phyloP scores from a whole-genome alignment of 2,329 filamentous ascomycete species.

The Beauveria sp. region DNA sequence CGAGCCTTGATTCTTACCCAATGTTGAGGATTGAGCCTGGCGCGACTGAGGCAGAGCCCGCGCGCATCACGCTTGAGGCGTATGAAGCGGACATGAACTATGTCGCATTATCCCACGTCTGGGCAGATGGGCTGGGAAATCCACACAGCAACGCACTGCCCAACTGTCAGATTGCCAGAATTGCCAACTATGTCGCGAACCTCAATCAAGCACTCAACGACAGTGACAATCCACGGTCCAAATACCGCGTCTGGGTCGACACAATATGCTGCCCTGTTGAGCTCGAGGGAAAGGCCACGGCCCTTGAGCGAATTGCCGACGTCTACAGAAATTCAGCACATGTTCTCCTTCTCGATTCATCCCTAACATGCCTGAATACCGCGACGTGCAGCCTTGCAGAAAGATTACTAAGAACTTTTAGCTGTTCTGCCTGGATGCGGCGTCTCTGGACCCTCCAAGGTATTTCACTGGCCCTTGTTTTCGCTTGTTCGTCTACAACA shows the following conservation, averaged over 20 bases:
- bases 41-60: neutral
- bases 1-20: conserved; percentile 17
- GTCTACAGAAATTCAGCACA: conserved; percentile 25
- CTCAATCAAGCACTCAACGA: conserved; percentile 11
- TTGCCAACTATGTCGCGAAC: conserved; percentile 18
- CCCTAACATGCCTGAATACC: conserved; percentile 18
- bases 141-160: conserved; percentile 22
- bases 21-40: conserved; percentile 13
- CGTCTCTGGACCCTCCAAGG: conserved; percentile 33
- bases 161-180: conserved; percentile 22
- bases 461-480: neutral
- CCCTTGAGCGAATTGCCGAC: conserved; percentile 25
- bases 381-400: conserved; percentile 17
- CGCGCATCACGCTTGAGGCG: conserved; percentile 15
- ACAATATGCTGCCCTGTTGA: conserved; percentile 26
- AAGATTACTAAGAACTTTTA: conserved; percentile 23
- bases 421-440: conserved; percentile 28
- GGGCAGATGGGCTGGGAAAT: conserved; percentile 29
- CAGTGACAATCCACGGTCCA: neutral
- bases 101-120: conserved; percentile 29
- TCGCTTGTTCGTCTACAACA: neutral
- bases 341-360: conserved; percentile 26
- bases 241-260: conserved; percentile 26
- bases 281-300: conserved; percentile 18
- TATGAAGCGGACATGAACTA: conserved; percentile 19